Percentiles rank a stretch among this genome's conserved stretches.
These are phyloP conservation scores for Coemansia sp. DNA, from an alignment of 192 early-diverging fungal genomes.

Conservation along the genomic window DNA sequence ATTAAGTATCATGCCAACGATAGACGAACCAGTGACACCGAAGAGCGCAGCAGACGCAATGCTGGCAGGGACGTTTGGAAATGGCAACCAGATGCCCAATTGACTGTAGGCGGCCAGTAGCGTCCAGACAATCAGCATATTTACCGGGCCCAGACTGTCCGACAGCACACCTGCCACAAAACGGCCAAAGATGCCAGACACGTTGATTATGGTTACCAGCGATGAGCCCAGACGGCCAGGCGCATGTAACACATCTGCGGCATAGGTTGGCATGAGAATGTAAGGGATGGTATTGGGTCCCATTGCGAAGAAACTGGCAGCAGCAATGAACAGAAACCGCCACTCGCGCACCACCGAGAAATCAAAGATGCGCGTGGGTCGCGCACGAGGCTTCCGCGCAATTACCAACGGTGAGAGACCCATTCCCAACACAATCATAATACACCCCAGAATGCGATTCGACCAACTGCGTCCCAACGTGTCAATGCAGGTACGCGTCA, in stretches of 20 bases:
- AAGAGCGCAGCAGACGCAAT: constrained; percentile 40
- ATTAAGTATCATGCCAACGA: constrained; percentile 45
- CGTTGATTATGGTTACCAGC: constrained; percentile 45
- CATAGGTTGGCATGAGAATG: constrained; percentile 49
- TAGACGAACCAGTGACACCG: constrained; percentile 38
- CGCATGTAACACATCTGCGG: constrained; percentile 34
- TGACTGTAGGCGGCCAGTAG: constrained; percentile 38
- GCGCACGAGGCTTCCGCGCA: constrained; percentile 11
- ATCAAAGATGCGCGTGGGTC: constrained; percentile 26
- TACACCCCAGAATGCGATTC: constrained; percentile 34
- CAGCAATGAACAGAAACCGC: constrained; percentile 40
- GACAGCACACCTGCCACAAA: constrained; percentile 38
- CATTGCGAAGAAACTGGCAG: constrained; percentile 49
- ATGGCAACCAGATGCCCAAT: constrained; percentile 51
- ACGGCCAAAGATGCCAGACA: constrained; percentile 47
- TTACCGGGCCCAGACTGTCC: constrained; percentile 38
- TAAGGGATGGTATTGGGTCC: constrained; percentile 52
- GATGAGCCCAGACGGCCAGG: constrained; percentile 25
- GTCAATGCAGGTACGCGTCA: constrained; percentile 31
- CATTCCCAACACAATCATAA: constrained; percentile 31
- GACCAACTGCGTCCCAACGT: constrained; percentile 37
- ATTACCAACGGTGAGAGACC: constrained; percentile 41
- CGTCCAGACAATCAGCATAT: constrained; percentile 40
- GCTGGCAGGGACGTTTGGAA: constrained; percentile 16
- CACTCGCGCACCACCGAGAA: constrained; percentile 38